Conservation (phyloP, 495 filamentous ascomycete species). For the Parachaetomium inaequale region DNA sequence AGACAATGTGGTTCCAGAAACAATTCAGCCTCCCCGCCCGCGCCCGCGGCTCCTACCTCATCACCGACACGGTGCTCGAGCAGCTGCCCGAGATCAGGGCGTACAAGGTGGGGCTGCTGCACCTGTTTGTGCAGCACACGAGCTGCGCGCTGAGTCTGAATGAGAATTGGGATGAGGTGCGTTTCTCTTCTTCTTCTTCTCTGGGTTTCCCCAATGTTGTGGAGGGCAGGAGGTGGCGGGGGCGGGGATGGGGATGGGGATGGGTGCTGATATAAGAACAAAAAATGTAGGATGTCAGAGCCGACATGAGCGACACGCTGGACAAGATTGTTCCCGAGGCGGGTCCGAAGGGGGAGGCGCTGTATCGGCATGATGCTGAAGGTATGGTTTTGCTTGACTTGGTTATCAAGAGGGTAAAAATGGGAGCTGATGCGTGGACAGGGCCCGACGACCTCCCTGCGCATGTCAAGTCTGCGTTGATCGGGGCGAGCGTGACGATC, state of each 20-base stretch:
- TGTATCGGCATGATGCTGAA: slow-evolving; percentile 89
- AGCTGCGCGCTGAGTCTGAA: slow-evolving; percentile 81
- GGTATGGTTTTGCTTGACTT: slow-evolving; percentile 59
- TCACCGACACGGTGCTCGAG: slow-evolving; percentile 67
- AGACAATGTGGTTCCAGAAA: slow-evolving; percentile 76
- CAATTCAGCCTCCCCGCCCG: slow-evolving; percentile 67
- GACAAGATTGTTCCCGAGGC: slow-evolving; percentile 84
- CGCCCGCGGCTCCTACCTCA: slow-evolving; percentile 81
- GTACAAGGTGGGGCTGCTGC: slow-evolving; percentile 82
- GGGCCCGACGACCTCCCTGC: slow-evolving; percentile 47
- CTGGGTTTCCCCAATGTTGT: neutral
- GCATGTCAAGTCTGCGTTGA: slow-evolving; percentile 85
- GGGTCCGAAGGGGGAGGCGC: slow-evolving; percentile 54
- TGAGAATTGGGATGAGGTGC: slow-evolving; percentile 79
- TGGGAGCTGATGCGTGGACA: slow-evolving; percentile 18
- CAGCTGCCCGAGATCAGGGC: slow-evolving; percentile 68
- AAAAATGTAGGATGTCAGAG: slow-evolving; percentile 51
- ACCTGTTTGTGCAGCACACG: slow-evolving; percentile 90
- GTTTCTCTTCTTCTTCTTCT: slow-evolving; percentile 34
- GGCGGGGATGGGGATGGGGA: neutral
- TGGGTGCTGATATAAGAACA: too few relatives aligned
- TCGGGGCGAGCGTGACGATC: slow-evolving; percentile 83
- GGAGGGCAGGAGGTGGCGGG: neutral
- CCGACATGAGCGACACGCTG: slow-evolving; percentile 89
- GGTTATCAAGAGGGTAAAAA: slow-evolving; percentile 8